Conservation (phyloP, 2,329 filamentous ascomycete genomes). For the Chalara sp. region DNA sequence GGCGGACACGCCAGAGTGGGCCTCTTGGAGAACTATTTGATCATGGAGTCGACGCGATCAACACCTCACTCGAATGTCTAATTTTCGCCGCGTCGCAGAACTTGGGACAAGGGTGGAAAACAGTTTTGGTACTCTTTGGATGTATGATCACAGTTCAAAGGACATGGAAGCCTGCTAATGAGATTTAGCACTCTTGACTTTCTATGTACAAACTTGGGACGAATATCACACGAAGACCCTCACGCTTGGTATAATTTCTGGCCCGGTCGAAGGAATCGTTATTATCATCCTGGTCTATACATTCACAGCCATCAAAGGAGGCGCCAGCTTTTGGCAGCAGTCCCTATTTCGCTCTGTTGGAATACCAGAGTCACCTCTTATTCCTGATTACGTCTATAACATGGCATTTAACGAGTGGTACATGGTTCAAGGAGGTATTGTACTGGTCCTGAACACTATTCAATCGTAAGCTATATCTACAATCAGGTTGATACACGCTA, state of each 20-base stretch:
- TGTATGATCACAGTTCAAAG: constrained; percentile 42
- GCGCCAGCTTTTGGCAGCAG: constrained; percentile 89
- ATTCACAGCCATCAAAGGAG: constrained; percentile 77
- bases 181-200: constrained; percentile 72
- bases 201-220: constrained; percentile 98
- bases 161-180: constrained; percentile 6
- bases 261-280: constrained; percentile 89
- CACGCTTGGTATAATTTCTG: constrained; percentile 85
- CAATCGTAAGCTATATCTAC: constrained; percentile 41
- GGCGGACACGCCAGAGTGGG: constrained; percentile 85
- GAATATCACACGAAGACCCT: constrained; percentile 97
- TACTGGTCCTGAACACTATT: constrained; percentile 80
- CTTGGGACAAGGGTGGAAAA: constrained; percentile 87
- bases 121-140: constrained; percentile 75
- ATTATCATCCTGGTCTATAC: constrained; percentile 77
- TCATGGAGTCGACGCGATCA: constrained; percentile 93
- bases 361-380: constrained; percentile 52
- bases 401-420: constrained; percentile 90
- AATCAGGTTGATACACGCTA: constrained; percentile 25
- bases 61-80: constrained; percentile 88
- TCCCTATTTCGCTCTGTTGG: constrained; percentile 70
- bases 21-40: constrained; percentile 95
- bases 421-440: constrained; percentile 74
- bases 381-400: constrained; percentile 68
- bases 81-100: constrained; percentile 92